phyloP scores from a whole-genome alignment of 371 early-diverging fungal genomes.

The Rhizomucor pusillus region DNA sequence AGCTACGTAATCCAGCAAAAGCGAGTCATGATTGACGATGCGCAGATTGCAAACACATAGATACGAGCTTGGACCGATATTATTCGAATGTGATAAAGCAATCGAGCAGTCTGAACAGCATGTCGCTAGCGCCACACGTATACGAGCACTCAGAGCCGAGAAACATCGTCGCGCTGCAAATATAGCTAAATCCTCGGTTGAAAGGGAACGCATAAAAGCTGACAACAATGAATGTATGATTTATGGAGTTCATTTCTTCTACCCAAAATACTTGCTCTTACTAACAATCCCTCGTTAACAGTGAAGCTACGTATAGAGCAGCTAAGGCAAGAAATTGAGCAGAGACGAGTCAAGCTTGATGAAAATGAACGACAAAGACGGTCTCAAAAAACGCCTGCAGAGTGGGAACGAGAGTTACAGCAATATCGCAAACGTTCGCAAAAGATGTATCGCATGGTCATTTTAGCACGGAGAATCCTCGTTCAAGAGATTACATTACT shows the following conservation, averaged over 20 bases:
- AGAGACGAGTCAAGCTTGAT: conserved; percentile 16
- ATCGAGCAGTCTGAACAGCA: conserved; percentile 37
- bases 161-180: conserved; percentile 34
- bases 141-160: conserved; percentile 42
- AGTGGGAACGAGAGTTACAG: conserved; percentile 30
- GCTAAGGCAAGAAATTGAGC: conserved; percentile 18
- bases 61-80: conserved; percentile 26
- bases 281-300: background rate
- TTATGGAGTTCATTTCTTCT: conserved; percentile 2
- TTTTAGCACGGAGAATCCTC: conserved; percentile 45
- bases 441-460: conserved; percentile 32
- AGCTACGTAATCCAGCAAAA: background rate
- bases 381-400: conserved; percentile 26
- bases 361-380: conserved; percentile 7
- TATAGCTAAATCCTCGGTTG: conserved; percentile 25
- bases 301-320: conserved; percentile 24
- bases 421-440: conserved; percentile 33
- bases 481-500: conserved; percentile 56
- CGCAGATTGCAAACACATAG: conserved; percentile 43
- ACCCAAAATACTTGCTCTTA: background rate
- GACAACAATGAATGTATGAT: conserved; percentile 39
- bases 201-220: conserved; percentile 17
- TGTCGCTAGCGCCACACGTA: conserved; percentile 28
- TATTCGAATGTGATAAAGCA: conserved; percentile 37
- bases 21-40: background rate